Evolutionary conservation across 192 early-diverging fungal species (phyloP).

Genomic region (Anaeromyces robustus): DNA sequence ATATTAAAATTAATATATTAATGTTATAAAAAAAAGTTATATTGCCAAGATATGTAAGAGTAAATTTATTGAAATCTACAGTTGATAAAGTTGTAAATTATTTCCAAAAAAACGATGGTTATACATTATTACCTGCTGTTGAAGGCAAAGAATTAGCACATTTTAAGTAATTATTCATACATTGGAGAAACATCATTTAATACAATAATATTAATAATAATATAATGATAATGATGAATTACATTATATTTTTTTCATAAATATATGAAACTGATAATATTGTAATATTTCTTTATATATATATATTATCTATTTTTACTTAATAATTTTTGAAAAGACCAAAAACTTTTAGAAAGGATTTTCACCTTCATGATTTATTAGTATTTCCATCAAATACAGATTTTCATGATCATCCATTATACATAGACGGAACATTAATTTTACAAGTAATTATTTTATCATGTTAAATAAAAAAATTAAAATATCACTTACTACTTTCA

Average conservation of each 20-base stretch:
- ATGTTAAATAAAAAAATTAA: background rate
- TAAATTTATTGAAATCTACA: conserved; percentile 65
- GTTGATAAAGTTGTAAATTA: conserved; percentile 47
- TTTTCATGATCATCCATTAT: conserved; percentile 67
- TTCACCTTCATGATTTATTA: conserved; percentile 65
- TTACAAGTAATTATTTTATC: conserved; percentile 40
- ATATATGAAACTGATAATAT: too few relatives aligned
- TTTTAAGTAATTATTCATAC: background rate
- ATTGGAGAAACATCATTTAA: too few relatives aligned
- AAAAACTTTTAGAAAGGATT: conserved; percentile 32
- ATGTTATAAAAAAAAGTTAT: conserved; percentile 26
- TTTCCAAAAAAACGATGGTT: conserved; percentile 32
- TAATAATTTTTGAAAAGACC: too few relatives aligned
- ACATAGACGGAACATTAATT: conserved; percentile 61
- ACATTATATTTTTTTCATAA: too few relatives aligned
- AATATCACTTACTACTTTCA: too few relatives aligned
- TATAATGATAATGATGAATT: too few relatives aligned
- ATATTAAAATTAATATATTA: too few relatives aligned
- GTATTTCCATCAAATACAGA: conserved; percentile 76
- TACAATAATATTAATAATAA: too few relatives aligned
- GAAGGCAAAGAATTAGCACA: conserved; percentile 16
- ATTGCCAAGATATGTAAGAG: conserved; percentile 71
- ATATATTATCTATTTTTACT: too few relatives aligned
- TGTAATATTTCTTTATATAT: too few relatives aligned
- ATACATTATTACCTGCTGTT: conserved; percentile 8